Base-by-base conservation (phyloP, 1,139 yeast genomes). In the Suhomyces bokatorum region DNA sequence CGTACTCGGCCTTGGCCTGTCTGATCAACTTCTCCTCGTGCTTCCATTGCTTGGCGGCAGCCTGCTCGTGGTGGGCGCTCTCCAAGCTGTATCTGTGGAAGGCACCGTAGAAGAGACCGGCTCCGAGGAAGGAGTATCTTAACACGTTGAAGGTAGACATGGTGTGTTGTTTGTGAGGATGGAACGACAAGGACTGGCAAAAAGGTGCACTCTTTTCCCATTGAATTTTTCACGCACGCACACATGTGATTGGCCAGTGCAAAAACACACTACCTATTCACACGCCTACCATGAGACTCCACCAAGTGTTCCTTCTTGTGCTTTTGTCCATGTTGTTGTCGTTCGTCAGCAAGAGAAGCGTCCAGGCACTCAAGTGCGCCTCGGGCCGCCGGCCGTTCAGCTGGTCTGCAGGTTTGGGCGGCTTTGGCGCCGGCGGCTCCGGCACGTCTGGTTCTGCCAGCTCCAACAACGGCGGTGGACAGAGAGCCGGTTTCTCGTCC, bases 81-180 rank as follows among this genome's bases (percentile, higher is more conserved):
- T 84, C 83, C 60, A 90, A 78, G 46, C 78, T 70, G 62, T 79
- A 74, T 73, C 95, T 87, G 77, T 89, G 96, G 69, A 80, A 78
- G 57, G 91, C 88, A 57, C 99, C 99, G 73, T 88, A 89, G 50
- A 81, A 78, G 52, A 91, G 75, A 70, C 99, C 99, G 58, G 90
- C 81, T 50, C 90, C 95, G 57, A 93, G 80, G 48, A 95, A 86
- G 58, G 96, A 77, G 84, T 95, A 93, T 83, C 98, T 89, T 65
- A 90, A 81, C 62, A 88, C 88, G 81, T 85, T 71, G 60, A 77
- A 64, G 77, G 67, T 60, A 51, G 72, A 66, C 69, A 66, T 67
- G 45, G 32, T 38, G 38, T 34, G 36, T 28, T 22, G 12, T 16
- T 20, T 17, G 13, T n/a, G n/a, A n/a, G n/a, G n/a, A n/a, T n/a